Evolutionary conservation across 768 basidiomycete species (phyloP), one percentile per base, ranked within the genome.

Genomic region (Podaxis sp.): DNA sequence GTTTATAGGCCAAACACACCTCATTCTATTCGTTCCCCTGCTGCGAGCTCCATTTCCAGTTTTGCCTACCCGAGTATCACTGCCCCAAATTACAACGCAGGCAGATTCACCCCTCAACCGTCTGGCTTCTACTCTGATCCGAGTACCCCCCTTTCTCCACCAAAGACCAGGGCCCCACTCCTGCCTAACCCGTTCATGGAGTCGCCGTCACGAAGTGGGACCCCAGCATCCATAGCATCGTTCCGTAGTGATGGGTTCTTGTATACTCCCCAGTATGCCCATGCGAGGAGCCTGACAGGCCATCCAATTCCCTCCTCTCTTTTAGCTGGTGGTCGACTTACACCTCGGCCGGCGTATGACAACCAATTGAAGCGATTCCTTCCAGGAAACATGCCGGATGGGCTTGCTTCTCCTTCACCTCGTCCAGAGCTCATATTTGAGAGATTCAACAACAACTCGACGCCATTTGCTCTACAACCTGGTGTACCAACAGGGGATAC

Each of bases 131-230:
- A 37, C 25, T 22, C 22, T 17, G 25, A 13, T 27, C 58, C 58
- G 9, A 25, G 17, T 38, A 52, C 58, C 47, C 58, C 49, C 33
- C 12, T 12, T 25, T 50, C 47, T 24, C 13, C 49, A 33, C 19
- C 47, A 27, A 59, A 59, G 37, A 2, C 37, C 11, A 50, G 58
- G 17, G 49, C 12, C n/a, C 58, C 33, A 24, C 36, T 24, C 17
- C 33, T 68, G 19, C 61, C 66, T 1, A 69, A 68, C 41, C 64
- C 68, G 5, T 71, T 68, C 36, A 41, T 59, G 33, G 73, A 72
- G 36, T 66, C 37, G 25, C 22, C 33, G 3, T 59, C 58, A 17
- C 49, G 58, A 25, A 59, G 58, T 58, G 36, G 43, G 58, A 70
- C 64, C 40, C 67, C 69, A 57, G 65, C 55, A 19, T 68, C 69